Base-by-base conservation (phyloP, 2,329 filamentous ascomycete species). In the Colletotrichum sp. region DNA sequence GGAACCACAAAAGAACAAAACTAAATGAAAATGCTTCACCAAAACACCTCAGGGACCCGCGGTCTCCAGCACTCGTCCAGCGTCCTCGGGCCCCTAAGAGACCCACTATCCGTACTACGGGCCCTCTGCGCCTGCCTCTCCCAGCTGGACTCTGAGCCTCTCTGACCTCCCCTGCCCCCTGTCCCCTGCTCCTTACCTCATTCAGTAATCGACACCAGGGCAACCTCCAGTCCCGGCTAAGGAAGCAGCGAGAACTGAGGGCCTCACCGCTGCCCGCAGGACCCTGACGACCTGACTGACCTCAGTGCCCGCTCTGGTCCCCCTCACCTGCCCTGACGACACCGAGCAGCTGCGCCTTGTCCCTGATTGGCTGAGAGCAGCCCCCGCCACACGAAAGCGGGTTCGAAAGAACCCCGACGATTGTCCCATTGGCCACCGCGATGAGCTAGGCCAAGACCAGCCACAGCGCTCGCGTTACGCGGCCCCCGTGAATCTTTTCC, bases 381-480 rank as follows among this genome's bases (percentile, higher is more conserved):
- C 8, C 30, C 24, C 13, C 62, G 72, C 72, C 68, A 67, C 68
- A 68, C 10, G 0, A 13, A 13, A 63, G 67, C 8, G 67, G 67
- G 9, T 8, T 2, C 21, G 1, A 1, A 1, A 7, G 2, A 2
- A 6, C 63, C 16, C 1, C 18, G 16, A 59, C 16, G 26, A 21
- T 24, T 57, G 57, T 60, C 28, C 52, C 36, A 60, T 32, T 49
- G 69, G 32, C 49, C 69, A 10, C 39, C 16, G 18, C 57, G 15
- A 60, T 63, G 34, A 69, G 59, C 34, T 39, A 67, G 52, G 68
- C 62, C 39, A 28, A 57, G 62, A 30, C 21, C 63, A 76, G 74
- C 71, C 60, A 69, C 71, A 69, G 8, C 65, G 49, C 16, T n/a
- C 74, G 49, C 57, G 64, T 74, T 74, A 73, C 74, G 71, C 71